Base-by-base conservation (phyloP, 1,284 basidiomycete genomes). In the Ceratobasidium sp. region DNA sequence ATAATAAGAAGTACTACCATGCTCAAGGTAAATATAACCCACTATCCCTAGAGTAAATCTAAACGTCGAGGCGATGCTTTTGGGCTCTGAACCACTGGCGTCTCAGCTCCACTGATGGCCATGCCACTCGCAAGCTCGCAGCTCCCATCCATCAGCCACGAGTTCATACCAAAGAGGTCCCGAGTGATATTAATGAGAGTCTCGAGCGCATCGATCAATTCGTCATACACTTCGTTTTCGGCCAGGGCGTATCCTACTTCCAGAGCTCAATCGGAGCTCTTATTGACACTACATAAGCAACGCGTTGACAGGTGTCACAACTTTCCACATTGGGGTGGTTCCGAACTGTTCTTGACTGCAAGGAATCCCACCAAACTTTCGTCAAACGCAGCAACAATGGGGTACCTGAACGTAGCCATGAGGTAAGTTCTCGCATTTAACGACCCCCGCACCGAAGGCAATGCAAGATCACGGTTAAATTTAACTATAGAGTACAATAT, bases 171-270 rank as follows among this genome's bases (percentile, higher is more conserved):
- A 70, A 85, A 84, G 20, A 84, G 73, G 55, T 80, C 75, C 1
- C 82, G 78, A 29, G 78, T 80, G 12, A 81, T 68, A 34, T 80
- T 77, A 29, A 83, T 74, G 34, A 84, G 71, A 50, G 79, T 78
- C 57, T 85, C 83, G 3, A 84, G 73, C 13, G 79, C 77, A 38
- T 81, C 79, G n/a, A 84, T 81, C 69, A 85, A 71, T 55, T 82
- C 77, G 49, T 77, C 77, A 75, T 83, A 72, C 20, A 82, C 76
- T 70, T 83, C 81, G 27, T 79, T 79, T 74, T 85, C 84, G 7
- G 83, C 83, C 17, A 68, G 29, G 7, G 42, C 64, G 42, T 62
- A 62, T n/a, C n/a, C n/a, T n/a, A n/a, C n/a, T n/a, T n/a, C n/a
- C n/a, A n/a, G n/a, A n/a, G n/a, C n/a, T n/a, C n/a, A n/a, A n/a